phyloP scores from a whole-genome alignment of 345 rosid species.

The Ailanthus altissimus region DNA sequence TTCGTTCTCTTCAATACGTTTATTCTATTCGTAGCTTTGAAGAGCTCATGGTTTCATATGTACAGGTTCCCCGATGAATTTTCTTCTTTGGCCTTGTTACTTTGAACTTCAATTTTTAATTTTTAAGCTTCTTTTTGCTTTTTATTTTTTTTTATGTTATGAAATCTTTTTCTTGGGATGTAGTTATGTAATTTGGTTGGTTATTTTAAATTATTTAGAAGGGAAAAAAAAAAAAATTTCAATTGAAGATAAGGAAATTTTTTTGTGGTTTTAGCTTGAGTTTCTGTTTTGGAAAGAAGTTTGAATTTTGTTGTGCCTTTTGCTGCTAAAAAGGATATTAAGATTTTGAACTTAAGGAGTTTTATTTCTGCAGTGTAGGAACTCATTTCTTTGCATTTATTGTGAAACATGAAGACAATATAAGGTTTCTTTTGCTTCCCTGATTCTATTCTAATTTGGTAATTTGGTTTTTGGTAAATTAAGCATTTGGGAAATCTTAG shows the following conservation, averaged over 20 bases:
- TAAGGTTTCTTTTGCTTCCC: not conserved
- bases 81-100: not conserved
- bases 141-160: not conserved
- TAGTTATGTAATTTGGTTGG: not conserved
- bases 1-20: not conserved
- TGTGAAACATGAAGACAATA: not conserved
- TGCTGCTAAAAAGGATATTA: not conserved
- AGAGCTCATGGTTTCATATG: slow-evolving; percentile 15
- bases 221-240: not conserved
- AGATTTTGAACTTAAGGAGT: not conserved
- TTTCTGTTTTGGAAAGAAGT: not conserved
- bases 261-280: not conserved
- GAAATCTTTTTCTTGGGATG: not conserved
- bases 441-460: not conserved
- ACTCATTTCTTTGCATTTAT: not conserved
- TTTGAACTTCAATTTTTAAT: not conserved
- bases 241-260: not conserved
- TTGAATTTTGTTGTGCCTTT: not conserved
- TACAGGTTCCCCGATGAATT: slow-evolving; percentile 12
- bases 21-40: slow-evolving; percentile 7
- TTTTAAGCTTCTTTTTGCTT: slow-evolving; percentile 8
- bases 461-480: not conserved
- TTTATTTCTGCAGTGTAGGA: not conserved
- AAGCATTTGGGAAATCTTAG: not conserved
- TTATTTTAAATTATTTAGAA: not conserved